These are phyloP conservation scores for Yueomyces sp. DNA, from an alignment of 805 yeast species.

Conservation along the genomic window DNA sequence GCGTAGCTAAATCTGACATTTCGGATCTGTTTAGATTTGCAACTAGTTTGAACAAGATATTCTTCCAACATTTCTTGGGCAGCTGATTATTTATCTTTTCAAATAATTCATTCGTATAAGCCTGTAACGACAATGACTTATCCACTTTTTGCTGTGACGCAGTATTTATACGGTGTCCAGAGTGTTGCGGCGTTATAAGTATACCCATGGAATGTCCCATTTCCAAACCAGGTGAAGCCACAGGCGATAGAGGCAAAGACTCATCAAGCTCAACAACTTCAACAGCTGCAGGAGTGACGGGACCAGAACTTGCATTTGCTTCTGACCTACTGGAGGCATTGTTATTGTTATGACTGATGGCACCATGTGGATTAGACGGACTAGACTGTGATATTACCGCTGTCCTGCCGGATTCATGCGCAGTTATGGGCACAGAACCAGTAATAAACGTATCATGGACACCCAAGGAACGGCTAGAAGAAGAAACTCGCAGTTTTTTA, in stretches of 20 bases:
- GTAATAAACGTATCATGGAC: too few species aligned
- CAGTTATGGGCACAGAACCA: too few species aligned
- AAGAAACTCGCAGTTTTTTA: not conserved
- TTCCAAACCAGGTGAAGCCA: constrained; percentile 20
- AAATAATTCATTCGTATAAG: constrained; percentile 6
- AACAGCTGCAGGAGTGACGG: not conserved
- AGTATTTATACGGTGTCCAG: not conserved
- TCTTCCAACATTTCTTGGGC: constrained; percentile 6
- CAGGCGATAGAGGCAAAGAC: constrained; percentile 20
- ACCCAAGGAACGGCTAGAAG: too few species aligned
- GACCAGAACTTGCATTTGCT: constrained; percentile 1
- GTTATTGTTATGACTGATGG: not conserved
- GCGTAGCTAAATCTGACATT: constrained; percentile 19
- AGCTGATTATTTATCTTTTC: constrained; percentile 7
- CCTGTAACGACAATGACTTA: not conserved
- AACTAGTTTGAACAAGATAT: constrained; percentile 17
- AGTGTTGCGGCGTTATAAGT: constrained; percentile 1
- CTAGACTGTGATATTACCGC: too few species aligned
- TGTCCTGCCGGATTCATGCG: too few species aligned
- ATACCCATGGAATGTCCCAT: constrained; percentile 3
- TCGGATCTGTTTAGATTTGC: constrained; percentile 16
- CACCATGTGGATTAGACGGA: too few species aligned
- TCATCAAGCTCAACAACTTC: constrained; percentile 8
- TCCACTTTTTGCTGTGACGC: not conserved
- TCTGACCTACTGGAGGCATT: not conserved